Evolutionary conservation across 2,329 filamentous ascomycete genomes (phyloP).

Genomic region (Acrocalymma vagum): DNA sequence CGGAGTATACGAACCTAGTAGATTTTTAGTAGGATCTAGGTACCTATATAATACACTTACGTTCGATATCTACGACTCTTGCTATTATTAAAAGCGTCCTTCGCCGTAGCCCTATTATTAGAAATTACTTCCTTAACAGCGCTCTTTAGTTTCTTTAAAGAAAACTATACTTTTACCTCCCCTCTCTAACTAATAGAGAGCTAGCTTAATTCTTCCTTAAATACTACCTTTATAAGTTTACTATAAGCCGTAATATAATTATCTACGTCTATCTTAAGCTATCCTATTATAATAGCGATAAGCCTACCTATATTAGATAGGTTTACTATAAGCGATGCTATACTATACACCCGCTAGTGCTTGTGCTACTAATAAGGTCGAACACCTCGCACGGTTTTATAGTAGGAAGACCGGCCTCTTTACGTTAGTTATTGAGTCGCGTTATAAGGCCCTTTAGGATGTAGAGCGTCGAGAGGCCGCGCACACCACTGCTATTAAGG

Average conservation of each 20-base stretch:
- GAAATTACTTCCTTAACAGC: slow-evolving; percentile 1
- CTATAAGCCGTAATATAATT: slow-evolving; percentile 5
- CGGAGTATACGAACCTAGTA: slow-evolving; percentile 52
- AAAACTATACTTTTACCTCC: too few relatives aligned
- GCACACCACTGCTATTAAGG: slow-evolving; percentile 34
- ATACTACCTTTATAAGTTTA: slow-evolving; percentile 1
- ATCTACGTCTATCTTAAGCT: slow-evolving; percentile 7
- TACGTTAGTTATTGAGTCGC: slow-evolving; percentile 6
- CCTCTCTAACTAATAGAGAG: too few relatives aligned
- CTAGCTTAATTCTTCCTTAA: too few relatives aligned
- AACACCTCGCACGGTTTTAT: slow-evolving; percentile 24
- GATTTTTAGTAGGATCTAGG: too few relatives aligned
- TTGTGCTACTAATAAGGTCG: slow-evolving; percentile 31
- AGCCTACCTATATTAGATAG: slow-evolving; percentile 5
- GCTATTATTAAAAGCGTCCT: neutral
- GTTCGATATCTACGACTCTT: neutral
- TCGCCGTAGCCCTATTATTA: neutral
- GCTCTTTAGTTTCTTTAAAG: too few relatives aligned
- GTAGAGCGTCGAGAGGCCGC: slow-evolving; percentile 30
- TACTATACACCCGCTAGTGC: slow-evolving; percentile 24
- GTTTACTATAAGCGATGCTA: neutral
- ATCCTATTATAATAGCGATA: slow-evolving; percentile 9
- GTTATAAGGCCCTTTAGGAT: slow-evolving; percentile 29
- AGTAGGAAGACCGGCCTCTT: slow-evolving; percentile 1
- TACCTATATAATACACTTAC: too few relatives aligned